Evolutionary conservation across 1,139 yeast species (phyloP), one percentile per base, ranked within the genome.

Genomic region (Groenewaldozyma auringiensis): DNA sequence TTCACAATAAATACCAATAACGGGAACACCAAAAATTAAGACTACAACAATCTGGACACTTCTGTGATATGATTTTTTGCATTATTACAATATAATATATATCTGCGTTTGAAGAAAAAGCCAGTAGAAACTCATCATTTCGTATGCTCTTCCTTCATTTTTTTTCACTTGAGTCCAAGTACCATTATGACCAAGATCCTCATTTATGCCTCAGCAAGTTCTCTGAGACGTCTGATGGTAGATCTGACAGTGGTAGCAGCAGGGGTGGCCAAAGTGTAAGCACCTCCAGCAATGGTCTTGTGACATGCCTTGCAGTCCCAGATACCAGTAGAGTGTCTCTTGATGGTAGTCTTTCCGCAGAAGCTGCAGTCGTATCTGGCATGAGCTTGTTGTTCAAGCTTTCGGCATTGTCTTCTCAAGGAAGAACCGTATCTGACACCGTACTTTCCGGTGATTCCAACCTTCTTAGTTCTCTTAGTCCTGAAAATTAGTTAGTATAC

Each of bases 341-440:
- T 89, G 63, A 92, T 96, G 60, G 96, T 71, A 81, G 87, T 87
- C 86, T 92, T 92, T 76, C 99, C 98, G 78, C 98, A 92, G 96
- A 92, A 92, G 59, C 98, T 82, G 78, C 97, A 92, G 75, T 86
- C 95, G 83, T 92, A 94, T 72, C 86, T 87, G 68, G 98, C 86
- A 78, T 92, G 98, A 75, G 89, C 96, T 78, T 88, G 96, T 68
- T 87, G 84, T 79, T 94, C 98, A 76, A 94, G 79, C 83, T 92
- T 92, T 84, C 89, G 89, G 81, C 95, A 86, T 78, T 88, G 96
- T 81, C 97, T 89, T 85, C 99, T 89, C 76, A 92, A 82, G 62
- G 99, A 94, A 68, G 98, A 92, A 89, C 99, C 97, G 79, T 92
- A 92, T 83, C 98, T 89, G 78, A 92, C 96, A 86, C 97, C 99